Percentiles rank a stretch among this genome's conserved stretches.
Evolutionary conservation across 2,329 filamentous ascomycete species (phyloP).

Genomic region (Alternaria alternata): DNA sequence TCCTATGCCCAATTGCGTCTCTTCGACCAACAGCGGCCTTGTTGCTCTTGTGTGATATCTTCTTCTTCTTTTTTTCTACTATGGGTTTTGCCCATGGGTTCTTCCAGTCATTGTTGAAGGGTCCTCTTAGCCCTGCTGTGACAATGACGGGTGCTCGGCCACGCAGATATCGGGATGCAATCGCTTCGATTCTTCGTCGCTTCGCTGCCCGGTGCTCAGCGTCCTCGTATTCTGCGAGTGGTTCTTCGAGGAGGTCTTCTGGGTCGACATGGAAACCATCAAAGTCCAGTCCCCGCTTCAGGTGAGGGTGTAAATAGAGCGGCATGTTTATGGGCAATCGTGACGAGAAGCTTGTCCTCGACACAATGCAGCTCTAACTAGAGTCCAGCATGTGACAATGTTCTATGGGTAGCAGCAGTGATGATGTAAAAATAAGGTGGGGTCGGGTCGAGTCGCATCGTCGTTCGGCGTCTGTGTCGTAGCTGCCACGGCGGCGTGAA

Average conservation of each 20-base stretch:
- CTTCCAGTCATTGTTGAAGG: slow-evolving; percentile 59
- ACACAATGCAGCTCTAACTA: not conserved
- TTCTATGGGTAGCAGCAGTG: not conserved
- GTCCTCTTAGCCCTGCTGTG: slow-evolving; percentile 68
- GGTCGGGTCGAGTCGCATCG: slow-evolving; percentile 16
- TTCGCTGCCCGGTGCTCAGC: slow-evolving; percentile 62
- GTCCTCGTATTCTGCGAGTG: slow-evolving; percentile 61
- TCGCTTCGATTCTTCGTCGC: slow-evolving; percentile 65
- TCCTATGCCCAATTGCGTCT: not conserved
- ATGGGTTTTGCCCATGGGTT: slow-evolving; percentile 45
- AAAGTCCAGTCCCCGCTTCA: slow-evolving; percentile 37
- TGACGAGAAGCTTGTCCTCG: not conserved
- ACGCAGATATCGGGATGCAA: slow-evolving; percentile 66
- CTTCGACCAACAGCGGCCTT: not conserved
- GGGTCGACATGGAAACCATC: slow-evolving; percentile 28
- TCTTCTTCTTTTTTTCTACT: not conserved
- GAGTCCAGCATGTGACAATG: not conserved
- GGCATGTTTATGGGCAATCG: slow-evolving; percentile 22
- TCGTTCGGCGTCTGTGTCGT: slow-evolving; percentile 8
- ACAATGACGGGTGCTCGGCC: slow-evolving; percentile 66
- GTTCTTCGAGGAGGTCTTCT: slow-evolving; percentile 59
- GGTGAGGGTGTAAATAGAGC: slow-evolving; percentile 30
- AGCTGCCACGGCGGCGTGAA: slow-evolving; percentile 9
- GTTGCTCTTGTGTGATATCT: not conserved
- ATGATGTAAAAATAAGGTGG: slow-evolving; percentile 14